Base-by-base conservation (phyloP, 1,284 basidiomycete species). In the Apiotrichum domesticum region DNA sequence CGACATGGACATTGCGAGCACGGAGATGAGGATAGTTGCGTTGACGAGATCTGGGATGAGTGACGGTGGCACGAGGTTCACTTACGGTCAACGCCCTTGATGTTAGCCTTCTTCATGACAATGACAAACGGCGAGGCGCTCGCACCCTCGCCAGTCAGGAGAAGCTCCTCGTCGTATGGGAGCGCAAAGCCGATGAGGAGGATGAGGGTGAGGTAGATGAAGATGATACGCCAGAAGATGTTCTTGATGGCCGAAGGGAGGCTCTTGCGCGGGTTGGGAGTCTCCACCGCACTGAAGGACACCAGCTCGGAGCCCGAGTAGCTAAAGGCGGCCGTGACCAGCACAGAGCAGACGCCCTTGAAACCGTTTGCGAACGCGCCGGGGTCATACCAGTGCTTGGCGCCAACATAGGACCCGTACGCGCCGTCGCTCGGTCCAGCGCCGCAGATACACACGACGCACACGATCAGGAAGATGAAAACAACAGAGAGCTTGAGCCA, bases 271-370 rank as follows among this genome's bases (percentile, higher is more conserved):
- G 60, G 60, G 52, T 84, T 63, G 53, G 55, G 57, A n/a, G 60
- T 62, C 48, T 57, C 52, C 32, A 44, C 50, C 10, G 55, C 57
- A 5, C 54, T 55, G 35, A 57, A 55, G 11, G 53, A 53, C 41
- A 57, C 50, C 32, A 59, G 50, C 49, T 57, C 55, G 13, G 51
- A 49, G 37, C 62, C 65, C 15, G 41, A 45, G 47, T 50, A 92
- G 6, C 85, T 87, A 79, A 92, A 93, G 1, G 87, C 88, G 6
- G 89, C 88, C 14, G 66, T 69, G 29, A 57, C 57, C 45, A 61
- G 61, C 11, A 63, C 62, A 2, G 67, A 58, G 57, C 74, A 76
- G 37, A 77, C 72, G 50, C 77, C 78, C 59, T 78, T 77, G 77
- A 79, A 79, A 1, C 78, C 78, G 58, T 78, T 78, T 5, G 76